These are phyloP conservation scores for Rhodotorula sp. DNA, from an alignment of 1,284 basidiomycete species.

Conservation along the genomic window DNA sequence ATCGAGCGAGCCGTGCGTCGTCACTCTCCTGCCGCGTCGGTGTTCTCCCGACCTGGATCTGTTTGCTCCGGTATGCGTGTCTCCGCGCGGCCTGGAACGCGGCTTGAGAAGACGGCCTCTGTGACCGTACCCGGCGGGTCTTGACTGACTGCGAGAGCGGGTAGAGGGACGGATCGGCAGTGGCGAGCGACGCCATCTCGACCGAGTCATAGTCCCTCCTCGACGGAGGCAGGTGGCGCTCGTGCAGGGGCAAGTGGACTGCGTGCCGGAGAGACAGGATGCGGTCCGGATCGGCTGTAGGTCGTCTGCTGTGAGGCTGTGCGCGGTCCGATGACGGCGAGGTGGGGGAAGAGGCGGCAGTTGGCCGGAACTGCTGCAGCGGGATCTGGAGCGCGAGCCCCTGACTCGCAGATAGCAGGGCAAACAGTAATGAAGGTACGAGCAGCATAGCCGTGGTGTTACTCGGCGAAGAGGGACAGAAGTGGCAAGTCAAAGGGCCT, in stretches of 20 bases:
- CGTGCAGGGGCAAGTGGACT: constrained; percentile 32
- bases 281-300: too few relatives aligned
- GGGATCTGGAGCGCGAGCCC: constrained; percentile 32
- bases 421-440: constrained; percentile 1
- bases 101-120: constrained; percentile 23
- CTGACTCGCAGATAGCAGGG: background rate
- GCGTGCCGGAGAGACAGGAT: constrained; percentile 39
- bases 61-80: background rate
- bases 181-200: constrained; percentile 23
- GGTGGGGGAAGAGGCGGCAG: constrained; percentile 15
- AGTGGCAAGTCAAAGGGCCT: background rate
- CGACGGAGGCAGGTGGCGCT: constrained; percentile 21
- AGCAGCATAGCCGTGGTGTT: constrained; percentile 14
- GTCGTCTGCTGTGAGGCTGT: background rate
- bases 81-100: constrained; percentile 33
- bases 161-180: background rate
- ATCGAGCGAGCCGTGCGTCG: constrained; percentile 11
- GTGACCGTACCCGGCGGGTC: constrained; percentile 10
- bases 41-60: constrained; percentile 3
- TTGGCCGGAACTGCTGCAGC: background rate
- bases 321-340: background rate
- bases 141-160: constrained; percentile 13
- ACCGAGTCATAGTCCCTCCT: constrained; percentile 26
- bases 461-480: background rate
- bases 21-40: constrained; percentile 5